A percentile compares a stretch with the other conserved stretches of the same genome.
These are phyloP conservation scores for Panaeolus cyanescens DNA, from an alignment of 768 basidiomycete species.

Conservation along the genomic window DNA sequence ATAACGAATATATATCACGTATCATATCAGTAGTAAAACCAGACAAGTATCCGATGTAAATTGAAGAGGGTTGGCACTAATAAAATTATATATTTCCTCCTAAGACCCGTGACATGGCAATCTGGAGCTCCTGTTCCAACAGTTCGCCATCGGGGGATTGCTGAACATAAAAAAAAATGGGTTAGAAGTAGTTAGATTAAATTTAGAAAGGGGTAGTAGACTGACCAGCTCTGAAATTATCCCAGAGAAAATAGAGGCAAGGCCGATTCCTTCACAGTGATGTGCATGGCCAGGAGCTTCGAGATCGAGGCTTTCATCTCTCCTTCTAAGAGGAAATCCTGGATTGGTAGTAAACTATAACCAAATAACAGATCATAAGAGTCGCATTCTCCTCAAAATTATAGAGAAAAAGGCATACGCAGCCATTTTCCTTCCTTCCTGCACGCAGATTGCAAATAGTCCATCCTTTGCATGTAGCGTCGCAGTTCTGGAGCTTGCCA, in stretches of 20 bases:
- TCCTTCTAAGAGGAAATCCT: slow-evolving; percentile 25
- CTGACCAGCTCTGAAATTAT: slow-evolving; percentile 15
- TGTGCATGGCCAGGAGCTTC: slow-evolving; percentile 16
- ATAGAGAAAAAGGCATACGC: too few relatives aligned
- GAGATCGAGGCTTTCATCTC: slow-evolving; percentile 1
- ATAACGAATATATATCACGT: too few relatives aligned
- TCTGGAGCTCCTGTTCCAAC: too few relatives aligned
- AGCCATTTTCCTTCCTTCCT: slow-evolving; percentile 24
- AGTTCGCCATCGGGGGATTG: too few relatives aligned
- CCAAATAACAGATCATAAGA: slow-evolving; percentile 5
- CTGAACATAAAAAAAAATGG: too few relatives aligned
- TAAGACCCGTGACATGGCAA: too few relatives aligned
- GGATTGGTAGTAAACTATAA: slow-evolving; percentile 16
- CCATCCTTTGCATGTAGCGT: slow-evolving; percentile 20
- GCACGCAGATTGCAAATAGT: slow-evolving; percentile 25
- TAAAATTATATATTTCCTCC: too few relatives aligned
- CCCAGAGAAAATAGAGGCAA: slow-evolving; percentile 27
- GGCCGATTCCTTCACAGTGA: slow-evolving; percentile 31
- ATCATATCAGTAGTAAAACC: too few relatives aligned
- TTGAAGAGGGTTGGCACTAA: too few relatives aligned
- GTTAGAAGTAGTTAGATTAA: too few relatives aligned
- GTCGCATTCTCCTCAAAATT: not conserved
- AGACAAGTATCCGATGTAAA: too few relatives aligned
- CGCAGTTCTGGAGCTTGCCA: slow-evolving; percentile 15
- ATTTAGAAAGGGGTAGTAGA: too few relatives aligned